phyloP scores from a whole-genome alignment of 495 filamentous ascomycete genomes.

The Penicillium crystallinum region DNA sequence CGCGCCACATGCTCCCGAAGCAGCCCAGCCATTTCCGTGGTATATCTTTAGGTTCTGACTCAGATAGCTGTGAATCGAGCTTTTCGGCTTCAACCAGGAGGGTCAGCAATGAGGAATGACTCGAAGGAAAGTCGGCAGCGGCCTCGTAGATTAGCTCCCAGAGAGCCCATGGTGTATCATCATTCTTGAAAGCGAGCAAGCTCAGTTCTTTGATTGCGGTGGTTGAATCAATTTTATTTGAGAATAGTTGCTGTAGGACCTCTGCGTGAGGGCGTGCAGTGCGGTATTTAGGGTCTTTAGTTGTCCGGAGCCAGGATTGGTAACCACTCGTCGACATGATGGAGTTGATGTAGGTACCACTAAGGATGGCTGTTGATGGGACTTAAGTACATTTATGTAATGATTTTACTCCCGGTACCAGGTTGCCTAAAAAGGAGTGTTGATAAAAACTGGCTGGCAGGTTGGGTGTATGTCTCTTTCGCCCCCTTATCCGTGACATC shows the following conservation, averaged over 20 bases:
- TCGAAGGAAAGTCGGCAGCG: not conserved
- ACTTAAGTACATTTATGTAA: not conserved
- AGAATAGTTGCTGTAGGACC: not conserved
- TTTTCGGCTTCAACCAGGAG: not conserved
- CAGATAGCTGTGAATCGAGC: not conserved
- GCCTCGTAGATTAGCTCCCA: not conserved
- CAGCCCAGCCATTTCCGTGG: not conserved
- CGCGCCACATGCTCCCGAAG: conserved; percentile 1
- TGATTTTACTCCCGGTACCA: not conserved
- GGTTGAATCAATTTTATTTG: not conserved
- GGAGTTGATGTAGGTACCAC: not conserved
- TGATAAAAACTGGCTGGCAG: too few species aligned
- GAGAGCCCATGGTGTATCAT: conserved; percentile 1
- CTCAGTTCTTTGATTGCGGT: not conserved
- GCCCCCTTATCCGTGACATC: too few species aligned
- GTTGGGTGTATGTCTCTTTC: too few species aligned
- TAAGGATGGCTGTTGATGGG: not conserved
- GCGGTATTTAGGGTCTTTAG: not conserved
- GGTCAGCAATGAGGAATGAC: not conserved
- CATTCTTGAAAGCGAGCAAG: not conserved
- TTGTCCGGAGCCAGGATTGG: not conserved
- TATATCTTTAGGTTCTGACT: not conserved
- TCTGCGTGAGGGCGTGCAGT: not conserved
- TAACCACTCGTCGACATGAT: not conserved
- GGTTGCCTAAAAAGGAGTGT: not conserved